phyloP scores from a whole-genome alignment of 1,284 basidiomycete species.

The Cryptococcus sp. region DNA sequence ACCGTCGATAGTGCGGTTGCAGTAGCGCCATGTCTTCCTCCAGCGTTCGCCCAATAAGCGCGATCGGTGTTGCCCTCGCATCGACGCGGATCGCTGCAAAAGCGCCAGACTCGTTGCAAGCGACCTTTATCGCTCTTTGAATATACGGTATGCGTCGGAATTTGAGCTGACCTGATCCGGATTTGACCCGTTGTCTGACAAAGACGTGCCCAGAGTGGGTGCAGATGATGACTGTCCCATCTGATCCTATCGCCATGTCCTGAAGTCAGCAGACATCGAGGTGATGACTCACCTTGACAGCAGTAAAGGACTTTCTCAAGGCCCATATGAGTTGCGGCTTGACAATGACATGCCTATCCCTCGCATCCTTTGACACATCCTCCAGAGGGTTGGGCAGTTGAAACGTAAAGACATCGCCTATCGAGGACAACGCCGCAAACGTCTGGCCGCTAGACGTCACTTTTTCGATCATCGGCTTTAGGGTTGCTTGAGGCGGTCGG shows the following conservation, averaged over 20 bases:
- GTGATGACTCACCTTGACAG: slow-evolving; percentile 58
- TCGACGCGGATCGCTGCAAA: slow-evolving; percentile 82
- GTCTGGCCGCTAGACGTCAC: slow-evolving; percentile 72
- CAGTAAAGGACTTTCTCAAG: slow-evolving; percentile 75
- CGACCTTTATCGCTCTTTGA: slow-evolving; percentile 78
- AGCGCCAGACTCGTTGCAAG: slow-evolving; percentile 80
- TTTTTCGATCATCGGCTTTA: slow-evolving; percentile 69
- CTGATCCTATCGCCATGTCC: slow-evolving; percentile 83
- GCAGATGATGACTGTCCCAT: slow-evolving; percentile 85
- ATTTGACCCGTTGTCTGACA: slow-evolving; percentile 59
- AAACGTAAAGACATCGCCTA: slow-evolving; percentile 91
- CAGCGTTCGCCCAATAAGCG: slow-evolving; percentile 57
- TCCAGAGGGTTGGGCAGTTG: slow-evolving; percentile 51
- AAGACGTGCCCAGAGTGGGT: slow-evolving; percentile 94
- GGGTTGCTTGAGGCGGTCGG: slow-evolving; percentile 66
- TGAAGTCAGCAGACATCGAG: slow-evolving; percentile 29
- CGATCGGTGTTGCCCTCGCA: slow-evolving; percentile 58
- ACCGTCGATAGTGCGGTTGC: slow-evolving; percentile 53
- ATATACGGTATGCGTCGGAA: slow-evolving; percentile 76
- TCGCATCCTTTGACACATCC: slow-evolving; percentile 38
- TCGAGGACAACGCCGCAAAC: slow-evolving; percentile 78
- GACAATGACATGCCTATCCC: slow-evolving; percentile 50
- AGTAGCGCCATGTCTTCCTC: slow-evolving; percentile 63
- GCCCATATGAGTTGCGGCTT: slow-evolving; percentile 91
- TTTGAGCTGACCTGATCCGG: slow-evolving; percentile 61